Evolutionary conservation across 805 yeast species (phyloP).

Genomic region (Lipomyces orientalis): DNA sequence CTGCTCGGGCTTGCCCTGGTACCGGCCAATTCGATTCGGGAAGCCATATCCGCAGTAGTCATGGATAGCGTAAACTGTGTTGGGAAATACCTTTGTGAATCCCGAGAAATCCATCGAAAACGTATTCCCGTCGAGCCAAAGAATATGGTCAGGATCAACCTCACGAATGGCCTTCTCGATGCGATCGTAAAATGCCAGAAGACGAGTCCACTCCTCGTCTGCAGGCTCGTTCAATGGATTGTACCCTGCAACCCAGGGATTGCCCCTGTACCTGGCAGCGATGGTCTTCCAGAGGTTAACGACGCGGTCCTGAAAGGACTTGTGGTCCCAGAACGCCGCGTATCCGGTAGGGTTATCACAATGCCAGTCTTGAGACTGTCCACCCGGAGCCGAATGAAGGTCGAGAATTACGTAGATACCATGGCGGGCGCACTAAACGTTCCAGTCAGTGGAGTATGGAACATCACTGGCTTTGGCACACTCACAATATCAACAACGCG

Average conservation of each 20-base stretch:
- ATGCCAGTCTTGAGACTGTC: constrained; percentile 64
- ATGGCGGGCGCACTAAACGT: constrained; percentile 48
- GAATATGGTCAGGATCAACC: constrained; percentile 56
- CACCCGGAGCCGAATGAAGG: constrained; percentile 59
- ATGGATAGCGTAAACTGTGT: constrained; percentile 58
- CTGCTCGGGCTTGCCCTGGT: constrained; percentile 49
- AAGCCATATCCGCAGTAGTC: constrained; percentile 56
- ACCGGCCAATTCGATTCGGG: constrained; percentile 46
- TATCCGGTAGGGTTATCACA: constrained; percentile 55
- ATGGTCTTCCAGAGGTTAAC: constrained; percentile 54
- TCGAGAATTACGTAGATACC: constrained; percentile 58
- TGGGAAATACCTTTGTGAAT: constrained; percentile 52
- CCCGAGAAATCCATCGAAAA: constrained; percentile 58
- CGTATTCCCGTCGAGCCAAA: constrained; percentile 58
- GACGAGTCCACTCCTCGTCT: constrained; percentile 51
- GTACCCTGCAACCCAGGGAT: constrained; percentile 60
- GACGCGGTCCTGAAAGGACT: constrained; percentile 54
- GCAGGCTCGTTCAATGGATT: constrained; percentile 62
- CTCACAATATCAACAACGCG: constrained; percentile 46
- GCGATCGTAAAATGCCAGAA: constrained; percentile 50
- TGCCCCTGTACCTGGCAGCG: constrained; percentile 55
- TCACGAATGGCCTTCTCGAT: constrained; percentile 51
- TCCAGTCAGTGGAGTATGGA: not conserved
- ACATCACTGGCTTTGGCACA: not conserved
- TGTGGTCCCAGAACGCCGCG: constrained; percentile 58